Conservation (phyloP, 768 basidiomycete genomes). For the Epithele typhae region DNA sequence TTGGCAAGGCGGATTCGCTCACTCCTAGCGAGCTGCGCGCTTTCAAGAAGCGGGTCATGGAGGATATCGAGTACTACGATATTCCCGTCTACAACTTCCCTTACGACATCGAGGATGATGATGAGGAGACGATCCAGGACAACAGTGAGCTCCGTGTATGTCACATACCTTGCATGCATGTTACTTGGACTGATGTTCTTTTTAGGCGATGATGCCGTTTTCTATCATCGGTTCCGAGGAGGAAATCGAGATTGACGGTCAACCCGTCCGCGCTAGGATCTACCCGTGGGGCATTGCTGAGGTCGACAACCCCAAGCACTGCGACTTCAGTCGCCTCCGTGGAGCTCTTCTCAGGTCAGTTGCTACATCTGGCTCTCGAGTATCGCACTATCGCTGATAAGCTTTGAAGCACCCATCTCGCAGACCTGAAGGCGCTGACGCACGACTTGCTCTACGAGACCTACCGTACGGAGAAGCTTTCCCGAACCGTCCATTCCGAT, state of each 20-base stretch:
- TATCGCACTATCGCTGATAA: constrained; percentile 1
- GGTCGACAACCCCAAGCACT: constrained; percentile 99
- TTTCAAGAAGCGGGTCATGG: constrained; percentile 99
- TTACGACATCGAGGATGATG: constrained; percentile 98
- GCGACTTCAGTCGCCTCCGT: constrained; percentile 93
- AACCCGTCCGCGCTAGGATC: constrained; percentile 86
- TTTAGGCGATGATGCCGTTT: constrained; percentile 86
- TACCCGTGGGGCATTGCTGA: constrained; percentile 99
- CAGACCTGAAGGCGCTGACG: constrained; percentile 90
- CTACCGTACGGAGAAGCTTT: constrained; percentile 96
- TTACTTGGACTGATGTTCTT: constrained; percentile 6
- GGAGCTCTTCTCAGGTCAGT: constrained; percentile 86
- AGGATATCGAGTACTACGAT: constrained; percentile 97
- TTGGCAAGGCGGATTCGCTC: constrained; percentile 94
- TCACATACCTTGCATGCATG: constrained; percentile 5
- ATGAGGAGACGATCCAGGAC: constrained; percentile 97
- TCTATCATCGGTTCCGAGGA: constrained; percentile 97
- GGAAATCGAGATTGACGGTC: constrained; percentile 90
- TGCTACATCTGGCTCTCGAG: background rate
- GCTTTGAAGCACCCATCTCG: constrained; percentile 75
- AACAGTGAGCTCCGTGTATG: constrained; percentile 90
- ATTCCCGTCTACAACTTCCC: constrained; percentile 99
- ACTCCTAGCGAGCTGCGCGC: constrained; percentile 90
- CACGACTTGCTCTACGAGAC: constrained; percentile 95
- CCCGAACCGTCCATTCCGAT: constrained; percentile 80